These are phyloP conservation scores for Mixia osmundae DNA, from an alignment of 1,284 basidiomycete genomes.

Conservation along the genomic window DNA sequence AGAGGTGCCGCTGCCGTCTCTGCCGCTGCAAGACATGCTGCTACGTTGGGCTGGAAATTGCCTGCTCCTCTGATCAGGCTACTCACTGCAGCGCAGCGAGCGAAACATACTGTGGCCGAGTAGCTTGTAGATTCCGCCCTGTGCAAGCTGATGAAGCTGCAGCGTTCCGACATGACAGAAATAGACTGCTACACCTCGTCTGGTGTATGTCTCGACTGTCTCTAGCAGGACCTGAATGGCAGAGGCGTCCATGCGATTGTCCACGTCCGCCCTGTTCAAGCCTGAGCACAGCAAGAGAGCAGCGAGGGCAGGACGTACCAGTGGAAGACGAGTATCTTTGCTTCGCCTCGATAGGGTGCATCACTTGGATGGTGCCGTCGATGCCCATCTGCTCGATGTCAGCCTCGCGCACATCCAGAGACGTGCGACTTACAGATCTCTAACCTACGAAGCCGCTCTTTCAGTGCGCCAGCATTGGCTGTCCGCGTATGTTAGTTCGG, in stretches of 20 bases:
- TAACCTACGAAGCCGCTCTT: constrained; percentile 55
- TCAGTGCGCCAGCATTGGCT: constrained; percentile 70
- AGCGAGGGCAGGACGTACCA: constrained; percentile 39
- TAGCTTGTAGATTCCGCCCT: too few species aligned
- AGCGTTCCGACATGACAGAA: constrained; percentile 7
- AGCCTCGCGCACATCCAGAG: constrained; percentile 12
- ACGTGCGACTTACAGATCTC: constrained; percentile 28
- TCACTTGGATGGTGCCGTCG: constrained; percentile 65
- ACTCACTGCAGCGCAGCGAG: too few species aligned
- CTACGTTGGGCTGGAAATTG: too few species aligned
- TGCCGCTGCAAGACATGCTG: too few species aligned
- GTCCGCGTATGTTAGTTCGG: constrained; percentile 3
- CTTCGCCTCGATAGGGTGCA: constrained; percentile 45
- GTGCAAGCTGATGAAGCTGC: too few species aligned
- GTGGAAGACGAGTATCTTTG: constrained; percentile 61
- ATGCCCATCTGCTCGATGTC: constrained; percentile 1
- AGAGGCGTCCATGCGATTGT: constrained; percentile 24
- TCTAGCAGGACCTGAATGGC: constrained; percentile 69
- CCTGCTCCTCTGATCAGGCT: too few species aligned
- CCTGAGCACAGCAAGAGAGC: constrained; percentile 1
- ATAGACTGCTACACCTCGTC: constrained; percentile 5
- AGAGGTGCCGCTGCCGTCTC: too few species aligned
- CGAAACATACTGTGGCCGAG: too few species aligned
- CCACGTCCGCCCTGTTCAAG: constrained; percentile 30
- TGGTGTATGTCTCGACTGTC: constrained; percentile 48